Evolutionary conservation across 2,329 filamentous ascomycete species (phyloP).

Genomic region (Sclerotinia sclerotiorum): DNA sequence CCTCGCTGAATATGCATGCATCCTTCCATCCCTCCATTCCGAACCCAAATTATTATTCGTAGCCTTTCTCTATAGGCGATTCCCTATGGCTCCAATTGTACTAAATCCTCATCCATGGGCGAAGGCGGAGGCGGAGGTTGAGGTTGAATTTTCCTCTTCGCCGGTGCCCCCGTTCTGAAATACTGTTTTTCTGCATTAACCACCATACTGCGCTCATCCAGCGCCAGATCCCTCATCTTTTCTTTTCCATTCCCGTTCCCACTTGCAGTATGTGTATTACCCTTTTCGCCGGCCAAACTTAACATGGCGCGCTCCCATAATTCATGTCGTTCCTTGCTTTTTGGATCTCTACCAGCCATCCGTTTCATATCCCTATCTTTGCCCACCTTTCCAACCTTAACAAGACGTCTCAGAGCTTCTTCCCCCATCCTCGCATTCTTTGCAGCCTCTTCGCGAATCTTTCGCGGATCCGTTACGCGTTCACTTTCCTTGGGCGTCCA

Average conservation of each 20-base stretch:
- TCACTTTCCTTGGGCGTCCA: slow-evolving; percentile 52
- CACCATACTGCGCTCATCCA: slow-evolving; percentile 64
- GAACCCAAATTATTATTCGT: slow-evolving; percentile 14
- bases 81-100: slow-evolving; percentile 16
- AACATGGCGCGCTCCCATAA: slow-evolving; percentile 64
- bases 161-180: slow-evolving; percentile 46
- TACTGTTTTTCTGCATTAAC: slow-evolving; percentile 58
- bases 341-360: slow-evolving; percentile 49
- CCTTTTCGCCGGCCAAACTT: slow-evolving; percentile 43
- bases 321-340: slow-evolving; percentile 56
- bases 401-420: slow-evolving; percentile 58
- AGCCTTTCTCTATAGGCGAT: neutral
- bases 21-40: neutral
- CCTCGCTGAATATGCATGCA: slow-evolving; percentile 16
- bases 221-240: slow-evolving; percentile 32
- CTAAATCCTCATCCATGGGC: slow-evolving; percentile 10
- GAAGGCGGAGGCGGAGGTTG: neutral
- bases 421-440: slow-evolving; percentile 62
- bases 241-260: slow-evolving; percentile 30
- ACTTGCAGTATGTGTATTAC: slow-evolving; percentile 22
- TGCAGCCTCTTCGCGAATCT: slow-evolving; percentile 59
- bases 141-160: slow-evolving; percentile 30
- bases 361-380: slow-evolving; percentile 64
- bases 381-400: slow-evolving; percentile 62
- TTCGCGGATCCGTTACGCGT: slow-evolving; percentile 54